These are phyloP conservation scores for Lactifluus rugatus DNA, from an alignment of 768 basidiomycete genomes.

Conservation along the genomic window DNA sequence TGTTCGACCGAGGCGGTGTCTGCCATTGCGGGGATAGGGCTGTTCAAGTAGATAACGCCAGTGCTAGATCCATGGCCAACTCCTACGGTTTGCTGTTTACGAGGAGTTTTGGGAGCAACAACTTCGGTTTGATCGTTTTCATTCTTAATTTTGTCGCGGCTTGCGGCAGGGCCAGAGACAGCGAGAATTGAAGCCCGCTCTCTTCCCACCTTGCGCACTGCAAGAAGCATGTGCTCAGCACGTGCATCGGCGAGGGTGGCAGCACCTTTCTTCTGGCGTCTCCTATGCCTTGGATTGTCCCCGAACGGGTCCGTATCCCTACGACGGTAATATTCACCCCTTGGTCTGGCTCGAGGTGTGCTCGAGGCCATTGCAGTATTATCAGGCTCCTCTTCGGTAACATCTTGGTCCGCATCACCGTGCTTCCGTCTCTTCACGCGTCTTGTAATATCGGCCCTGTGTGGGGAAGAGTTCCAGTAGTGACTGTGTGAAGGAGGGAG, in stretches of 20 bases:
- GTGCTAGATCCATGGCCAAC: conserved; percentile 12
- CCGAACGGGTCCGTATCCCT: conserved; percentile 14
- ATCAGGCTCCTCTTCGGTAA: conserved; percentile 20
- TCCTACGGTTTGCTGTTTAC: conserved; percentile 9
- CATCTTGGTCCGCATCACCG: conserved; percentile 26
- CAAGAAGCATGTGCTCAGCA: conserved; percentile 59
- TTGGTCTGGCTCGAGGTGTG: conserved; percentile 13
- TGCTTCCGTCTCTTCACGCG: conserved; percentile 17
- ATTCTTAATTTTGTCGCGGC: conserved; percentile 27
- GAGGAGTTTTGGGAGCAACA: conserved; percentile 14
- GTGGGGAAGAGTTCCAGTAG: conserved; percentile 18
- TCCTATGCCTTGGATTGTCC: conserved; percentile 21
- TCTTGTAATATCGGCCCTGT: not conserved
- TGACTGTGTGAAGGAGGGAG: conserved; percentile 21
- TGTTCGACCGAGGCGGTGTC: conserved; percentile 5
- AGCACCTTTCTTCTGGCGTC: conserved; percentile 23
- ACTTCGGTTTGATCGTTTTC: conserved; percentile 23
- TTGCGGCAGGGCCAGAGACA: conserved; percentile 33
- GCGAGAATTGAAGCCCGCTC: conserved; percentile 46
- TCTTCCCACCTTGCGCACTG: conserved; percentile 59
- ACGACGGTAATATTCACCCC: conserved; percentile 20
- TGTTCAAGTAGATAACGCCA: conserved; percentile 18
- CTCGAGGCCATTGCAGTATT: conserved; percentile 24
- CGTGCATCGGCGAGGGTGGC: conserved; percentile 52
- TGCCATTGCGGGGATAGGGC: conserved; percentile 8